Conservation (phyloP, 306 rosid genomes). For the Lithocarpus polystachyus region DNA sequence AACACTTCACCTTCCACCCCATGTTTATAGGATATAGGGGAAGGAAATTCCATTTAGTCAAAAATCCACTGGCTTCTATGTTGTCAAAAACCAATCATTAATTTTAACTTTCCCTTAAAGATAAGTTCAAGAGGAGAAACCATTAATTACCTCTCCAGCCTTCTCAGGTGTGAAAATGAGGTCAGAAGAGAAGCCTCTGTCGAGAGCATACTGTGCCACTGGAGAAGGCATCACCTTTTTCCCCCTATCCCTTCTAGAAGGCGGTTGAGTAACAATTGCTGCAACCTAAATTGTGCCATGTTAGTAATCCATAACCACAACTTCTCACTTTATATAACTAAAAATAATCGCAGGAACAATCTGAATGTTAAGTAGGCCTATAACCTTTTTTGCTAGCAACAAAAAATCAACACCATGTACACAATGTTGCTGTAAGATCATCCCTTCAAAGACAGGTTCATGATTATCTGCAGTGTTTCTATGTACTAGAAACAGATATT, state of each 20-base stretch:
- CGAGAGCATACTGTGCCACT: constrained; percentile 71
- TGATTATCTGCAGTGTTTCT: not conserved
- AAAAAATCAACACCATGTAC: not conserved
- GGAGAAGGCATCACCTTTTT: constrained; percentile 71
- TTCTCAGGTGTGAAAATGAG: constrained; percentile 74
- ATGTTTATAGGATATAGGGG: not conserved
- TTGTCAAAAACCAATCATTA: not conserved
- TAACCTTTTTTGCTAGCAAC: not conserved
- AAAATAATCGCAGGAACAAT: not conserved
- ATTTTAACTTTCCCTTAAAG: not conserved
- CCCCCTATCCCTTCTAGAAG: constrained; percentile 82
- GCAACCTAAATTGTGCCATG: constrained; percentile 55
- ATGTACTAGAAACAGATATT: not conserved
- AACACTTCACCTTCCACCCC: not conserved
- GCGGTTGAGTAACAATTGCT: constrained; percentile 88
- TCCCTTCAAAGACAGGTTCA: not conserved
- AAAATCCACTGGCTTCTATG: not conserved
- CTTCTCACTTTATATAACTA: not conserved
- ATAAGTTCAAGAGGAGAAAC: not conserved
- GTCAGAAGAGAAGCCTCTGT: constrained; percentile 69
- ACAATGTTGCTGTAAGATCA: not conserved
- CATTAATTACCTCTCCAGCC: constrained; percentile 62
- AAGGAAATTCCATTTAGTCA: not conserved
- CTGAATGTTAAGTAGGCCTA: not conserved
- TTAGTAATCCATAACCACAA: constrained; percentile 1